Evolutionary conservation across 208 protist genomes (phyloP), one percentile per base, ranked within the genome.

Genomic region (Lotmaria passim): DNA sequence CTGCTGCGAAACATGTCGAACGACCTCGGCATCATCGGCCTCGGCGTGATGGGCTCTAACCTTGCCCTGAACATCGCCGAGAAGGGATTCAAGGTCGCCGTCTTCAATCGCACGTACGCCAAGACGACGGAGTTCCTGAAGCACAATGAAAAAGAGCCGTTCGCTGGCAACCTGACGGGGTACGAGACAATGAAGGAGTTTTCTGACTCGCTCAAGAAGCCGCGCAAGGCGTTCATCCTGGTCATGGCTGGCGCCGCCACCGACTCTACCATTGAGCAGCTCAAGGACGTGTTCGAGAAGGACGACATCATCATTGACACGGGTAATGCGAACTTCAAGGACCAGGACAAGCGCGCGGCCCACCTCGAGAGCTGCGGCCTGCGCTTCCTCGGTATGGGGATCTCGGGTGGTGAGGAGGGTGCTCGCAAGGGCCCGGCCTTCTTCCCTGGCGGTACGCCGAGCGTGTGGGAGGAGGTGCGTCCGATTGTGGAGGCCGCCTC

Each of bases 41-140:
- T 99, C 11, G 98, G 93, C 63, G 98, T 99, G 23, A 99, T 99
- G 99, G 99, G 99, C 65, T 86, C 98, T 73, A 99, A 99, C 84
- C 78, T 99, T 30, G 97, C 97, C 14, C 87, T 99, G 33, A 99
- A 99, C 87, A 98, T 99, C 77, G 97, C 96, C 23, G 90, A 97
- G 67, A 90, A 98, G 63, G 97, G 97, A 38, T 99, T 98, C 66
- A 74, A 87, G 5, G 93, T 98, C 14, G 87, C 95, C 12, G 90
- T 98, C 17, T 97, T 90, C 78, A 99, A 98, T 78, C 90, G 98
- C 74, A 97, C 96, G 10, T 79, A 76, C 58, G 31, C 70, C 41
- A 97, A 96, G 75, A 87, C 94, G 39, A 75, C 96, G 30, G 83
- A 86, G 17, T 98, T 98, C 71, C 89, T 98, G 10, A 82, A 93